Evolutionary conservation across 768 basidiomycete species (phyloP), one percentile per base, ranked within the genome.

Genomic region (Boletellus emodensis): DNA sequence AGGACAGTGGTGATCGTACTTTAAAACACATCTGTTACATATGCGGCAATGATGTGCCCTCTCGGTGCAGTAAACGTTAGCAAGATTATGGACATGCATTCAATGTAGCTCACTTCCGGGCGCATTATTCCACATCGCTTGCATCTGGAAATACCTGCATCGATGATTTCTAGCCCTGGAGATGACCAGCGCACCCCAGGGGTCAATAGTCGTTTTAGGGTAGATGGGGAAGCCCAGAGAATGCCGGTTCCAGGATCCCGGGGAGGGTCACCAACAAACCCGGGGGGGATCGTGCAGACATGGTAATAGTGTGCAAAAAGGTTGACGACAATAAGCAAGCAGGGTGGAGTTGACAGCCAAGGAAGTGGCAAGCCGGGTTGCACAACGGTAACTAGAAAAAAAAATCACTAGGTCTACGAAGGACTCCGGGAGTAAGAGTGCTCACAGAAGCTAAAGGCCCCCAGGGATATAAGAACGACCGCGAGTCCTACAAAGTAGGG

Each of bases 1-100:
- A 50, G 90, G 90, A 71, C 91, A 93, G 66, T 93, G 91, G 60
- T 93, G 91, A 62, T 93, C 91, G 64, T 85, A 94, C 64, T 93
- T 93, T 40, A 97, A 66, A 24, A 96, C 83, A 62, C 94, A 96
- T 45, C 78, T 80, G 58, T 92, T 90, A 66, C 94, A 96, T 63
- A 96, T 85, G 22, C 85, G 79, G 70, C 94, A 96, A 68, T 95
- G 94, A 65, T 97, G 94, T 9, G 94, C 79, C 71, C 94, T 83
- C 93, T 95, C 67, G 44, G 55, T 44, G 49, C 48, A 41, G 52
- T 33, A 49, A 40, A 45, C 37, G 40, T 63, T 20, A 60, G 59
- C 40, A 49, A 48, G 33, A 34, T 42, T 40, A 47, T 30, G 59
- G 12, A n/a, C 20, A 26, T 24, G 26, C 0, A 20, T 15, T 15